Evolutionary conservation across 2,329 filamentous ascomycete species (phyloP), one percentile per base, ranked within the genome.

Genomic region (Trichoderma atrobrunneum): DNA sequence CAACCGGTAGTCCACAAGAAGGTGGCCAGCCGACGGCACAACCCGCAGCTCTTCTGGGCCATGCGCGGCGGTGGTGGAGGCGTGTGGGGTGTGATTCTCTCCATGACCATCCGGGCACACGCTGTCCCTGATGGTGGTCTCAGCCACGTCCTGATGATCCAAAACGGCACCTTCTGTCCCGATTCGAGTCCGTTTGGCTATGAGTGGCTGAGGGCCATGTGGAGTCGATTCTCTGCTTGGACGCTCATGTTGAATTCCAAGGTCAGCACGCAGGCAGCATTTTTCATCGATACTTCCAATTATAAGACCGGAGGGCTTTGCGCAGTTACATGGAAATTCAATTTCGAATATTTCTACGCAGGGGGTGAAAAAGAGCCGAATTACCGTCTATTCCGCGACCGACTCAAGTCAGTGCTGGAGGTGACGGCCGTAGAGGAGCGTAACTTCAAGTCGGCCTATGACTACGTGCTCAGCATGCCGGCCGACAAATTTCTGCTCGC

Each of bases 31-130:
- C 48, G n/a, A 24, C 48, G 79, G 2, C 74, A 84, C 21, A 83
- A 88, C 72, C 71, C 79, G 0, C 87, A 89, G 64, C 78, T 89
- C 1, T 88, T 85, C 77, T 89, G 86, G 86, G 87, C 86, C 7
- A 77, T 87, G 4, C 79, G 81, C 59, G 85, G 85, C 7, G 85
- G 85, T 6, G 85, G 87, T 3, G 84, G 82, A 12, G 85, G 85
- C 2, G 87, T 82, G 14, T 89, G 86, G 73, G 87, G 83, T 4
- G 79, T 89, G 3, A 83, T 88, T 57, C 65, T 68, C 63, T 54
- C 26, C 14, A 36, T 34, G 18, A 66, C 63, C 11, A 36, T 66
- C 39, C 48, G 48, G n/a, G 48, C 48, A 51, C 18, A 51, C 21
- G 48, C 48, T n/a, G 48, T 51, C n/a, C 30, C 48, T 6, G 48